These are phyloP conservation scores for Ophioceras dolichostomum DNA, from an alignment of 2,329 filamentous ascomycete genomes.

Conservation along the genomic window DNA sequence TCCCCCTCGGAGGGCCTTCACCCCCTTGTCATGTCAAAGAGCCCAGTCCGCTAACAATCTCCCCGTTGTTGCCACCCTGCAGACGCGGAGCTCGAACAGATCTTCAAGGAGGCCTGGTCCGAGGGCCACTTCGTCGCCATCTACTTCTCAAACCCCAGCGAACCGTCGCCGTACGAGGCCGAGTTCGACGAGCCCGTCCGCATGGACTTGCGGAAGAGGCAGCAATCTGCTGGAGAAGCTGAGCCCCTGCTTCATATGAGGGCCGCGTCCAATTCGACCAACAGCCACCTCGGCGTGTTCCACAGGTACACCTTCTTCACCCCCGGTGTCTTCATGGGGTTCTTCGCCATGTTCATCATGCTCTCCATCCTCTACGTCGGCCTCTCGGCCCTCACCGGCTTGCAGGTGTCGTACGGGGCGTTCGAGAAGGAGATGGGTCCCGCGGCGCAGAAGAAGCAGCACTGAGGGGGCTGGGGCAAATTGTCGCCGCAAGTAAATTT, in stretches of 20 bases:
- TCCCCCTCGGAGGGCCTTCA: too few species aligned
- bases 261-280: neutral
- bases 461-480: conserved; percentile 14
- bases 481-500: neutral
- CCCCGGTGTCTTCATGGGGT: conserved; percentile 72
- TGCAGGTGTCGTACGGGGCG: conserved; percentile 85
- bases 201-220: conserved; percentile 65
- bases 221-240: too few species aligned
- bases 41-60: conserved; percentile 3
- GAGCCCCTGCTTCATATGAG: neutral
- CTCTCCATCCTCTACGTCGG: conserved; percentile 70
- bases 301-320: conserved; percentile 93
- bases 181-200: conserved; percentile 51
- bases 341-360: conserved; percentile 59
- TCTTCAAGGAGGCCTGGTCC: conserved; percentile 24
- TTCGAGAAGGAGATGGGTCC: conserved; percentile 96
- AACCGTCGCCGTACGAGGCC: conserved; percentile 47
- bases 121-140: conserved; percentile 58
- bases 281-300: conserved; percentile 42
- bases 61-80: conserved; percentile 11
- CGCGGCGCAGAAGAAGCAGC: conserved; percentile 74
- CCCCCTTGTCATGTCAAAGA: too few species aligned
- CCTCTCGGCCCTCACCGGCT: conserved; percentile 60
- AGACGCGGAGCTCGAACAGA: conserved; percentile 40
- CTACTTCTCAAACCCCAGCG: conserved; percentile 53